These are phyloP conservation scores for Microcyclospora pomicola DNA, from an alignment of 2,329 filamentous ascomycete species.

Conservation along the genomic window DNA sequence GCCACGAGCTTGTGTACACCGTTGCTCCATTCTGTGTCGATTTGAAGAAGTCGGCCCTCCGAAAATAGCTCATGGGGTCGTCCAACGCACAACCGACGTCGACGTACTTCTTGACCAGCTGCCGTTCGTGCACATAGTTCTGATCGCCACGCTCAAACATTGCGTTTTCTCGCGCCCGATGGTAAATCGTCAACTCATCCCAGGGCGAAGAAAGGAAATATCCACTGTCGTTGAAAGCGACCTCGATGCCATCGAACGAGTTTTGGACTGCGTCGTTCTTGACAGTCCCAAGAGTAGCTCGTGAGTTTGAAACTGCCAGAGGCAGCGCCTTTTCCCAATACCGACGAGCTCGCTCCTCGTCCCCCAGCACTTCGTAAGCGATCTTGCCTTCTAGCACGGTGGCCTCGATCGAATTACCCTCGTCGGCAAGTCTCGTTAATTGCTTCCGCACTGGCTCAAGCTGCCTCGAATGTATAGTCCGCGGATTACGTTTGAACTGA, in stretches of 20 bases:
- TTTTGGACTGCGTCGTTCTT: too few relatives aligned
- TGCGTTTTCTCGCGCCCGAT: too few relatives aligned
- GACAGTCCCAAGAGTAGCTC: too few relatives aligned
- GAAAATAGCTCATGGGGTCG: slow-evolving; percentile 26
- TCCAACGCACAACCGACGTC: slow-evolving; percentile 26
- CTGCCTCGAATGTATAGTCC: too few relatives aligned
- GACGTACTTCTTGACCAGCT: slow-evolving; percentile 20
- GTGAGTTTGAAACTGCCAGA: too few relatives aligned
- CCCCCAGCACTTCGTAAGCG: slow-evolving; percentile 7
- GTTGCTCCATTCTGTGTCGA: slow-evolving; percentile 9
- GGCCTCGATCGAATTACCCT: slow-evolving; percentile 1
- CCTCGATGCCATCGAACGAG: too few relatives aligned
- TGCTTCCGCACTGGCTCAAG: too few relatives aligned
- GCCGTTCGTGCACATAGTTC: slow-evolving; percentile 5
- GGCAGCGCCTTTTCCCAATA: too few relatives aligned
- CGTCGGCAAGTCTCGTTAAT: too few relatives aligned
- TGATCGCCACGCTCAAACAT: too few relatives aligned
- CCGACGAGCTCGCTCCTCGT: slow-evolving; percentile 10
- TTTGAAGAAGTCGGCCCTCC: slow-evolving; percentile 1
- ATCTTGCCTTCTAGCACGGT: slow-evolving; percentile 20
- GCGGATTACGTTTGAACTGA: too few relatives aligned
- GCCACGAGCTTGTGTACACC: slow-evolving; percentile 23
- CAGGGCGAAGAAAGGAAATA: slow-evolving; percentile 15
- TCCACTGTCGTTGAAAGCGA: too few relatives aligned
- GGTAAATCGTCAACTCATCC: slow-evolving; percentile 15